phyloP scores from a whole-genome alignment of 495 filamentous ascomycete species.

The Penicillium longicatenatum region DNA sequence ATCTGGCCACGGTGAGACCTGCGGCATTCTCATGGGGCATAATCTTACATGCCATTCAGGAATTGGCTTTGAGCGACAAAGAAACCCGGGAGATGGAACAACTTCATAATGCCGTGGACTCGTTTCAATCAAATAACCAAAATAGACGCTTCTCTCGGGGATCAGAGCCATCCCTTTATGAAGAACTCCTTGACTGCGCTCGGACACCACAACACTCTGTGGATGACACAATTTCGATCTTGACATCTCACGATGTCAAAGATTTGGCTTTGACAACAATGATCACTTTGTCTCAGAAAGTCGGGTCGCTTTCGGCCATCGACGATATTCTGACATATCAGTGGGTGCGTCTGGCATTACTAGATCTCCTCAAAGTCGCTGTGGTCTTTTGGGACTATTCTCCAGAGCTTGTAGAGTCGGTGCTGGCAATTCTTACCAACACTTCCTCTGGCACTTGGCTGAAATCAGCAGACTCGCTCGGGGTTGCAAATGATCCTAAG shows the following conservation, averaged over 20 bases:
- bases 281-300: constrained; percentile 51
- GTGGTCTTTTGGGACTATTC: constrained; percentile 63
- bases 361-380: constrained; percentile 65
- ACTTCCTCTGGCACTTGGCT: constrained; percentile 29
- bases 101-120: constrained; percentile 61
- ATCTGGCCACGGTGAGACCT: constrained; percentile 59
- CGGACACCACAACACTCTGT: constrained; percentile 38
- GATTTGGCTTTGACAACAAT: constrained; percentile 65
- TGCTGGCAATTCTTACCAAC: constrained; percentile 59
- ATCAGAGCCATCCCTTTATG: constrained; percentile 48
- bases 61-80: constrained; percentile 57
- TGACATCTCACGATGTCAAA: constrained; percentile 56
- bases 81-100: constrained; percentile 63
- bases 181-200: constrained; percentile 53
- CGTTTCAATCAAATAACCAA: constrained; percentile 45
- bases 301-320: constrained; percentile 38
- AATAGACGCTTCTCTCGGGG: constrained; percentile 26
- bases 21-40: constrained; percentile 76
- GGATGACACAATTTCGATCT: constrained; percentile 47
- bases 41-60: constrained; percentile 67
- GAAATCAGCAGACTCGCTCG: constrained; percentile 32
- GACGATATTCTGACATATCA: constrained; percentile 40
- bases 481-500: constrained; percentile 49
- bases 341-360: constrained; percentile 58
- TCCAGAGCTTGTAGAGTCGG: constrained; percentile 61